Evolutionary conservation across 1,284 basidiomycete genomes (phyloP), one percentile per base, ranked within the genome.

Genomic region (Irpex sp.): DNA sequence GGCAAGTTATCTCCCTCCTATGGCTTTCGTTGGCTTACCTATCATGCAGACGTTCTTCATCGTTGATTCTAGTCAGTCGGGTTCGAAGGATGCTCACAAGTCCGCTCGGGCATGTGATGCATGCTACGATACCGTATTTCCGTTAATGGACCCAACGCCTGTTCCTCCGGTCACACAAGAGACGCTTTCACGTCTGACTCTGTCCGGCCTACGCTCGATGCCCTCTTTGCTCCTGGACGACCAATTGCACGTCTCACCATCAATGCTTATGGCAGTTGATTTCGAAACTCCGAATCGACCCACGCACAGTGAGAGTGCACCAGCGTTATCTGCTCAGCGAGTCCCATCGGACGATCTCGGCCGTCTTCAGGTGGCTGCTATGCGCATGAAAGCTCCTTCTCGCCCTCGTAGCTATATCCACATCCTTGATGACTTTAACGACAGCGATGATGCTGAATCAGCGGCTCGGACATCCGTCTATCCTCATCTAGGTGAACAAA

Each of bases 61-160:
- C 61, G 72, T 86, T 1, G 88, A 91, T 67, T 75, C 83, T 0
- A 73, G 86, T 1, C 88, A 90, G 66, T 74, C 83, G 1, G 79
- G 76, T 48, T 69, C 78, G 1, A 81, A 83, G 65, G 80, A 80
- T 9, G 31, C 61, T 5, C 80, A 77, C 65, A 90, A 90, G 72
- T 80, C 90, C 38, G 91, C 92, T 0, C 83, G 94, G 5, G 89
- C 94, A 2, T 96, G 94, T 73, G 88, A 93, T 65, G 83, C 87
- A 2, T 96, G 94, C 76, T 96, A 91, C 72, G 91, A 94, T 67
- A 85, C 89, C 11, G 89, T 94, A 11, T 96, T 96, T 68, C 88
- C 90, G 2, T 59, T 91, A n/a, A 71, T 88, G 13, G 81, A 84
- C 21, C 71, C 78, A 1, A 61, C 67, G 5, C 60, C 66, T 5